phyloP scores from a whole-genome alignment of 2,329 filamentous ascomycete genomes.

The Biscogniauxia sp. region DNA sequence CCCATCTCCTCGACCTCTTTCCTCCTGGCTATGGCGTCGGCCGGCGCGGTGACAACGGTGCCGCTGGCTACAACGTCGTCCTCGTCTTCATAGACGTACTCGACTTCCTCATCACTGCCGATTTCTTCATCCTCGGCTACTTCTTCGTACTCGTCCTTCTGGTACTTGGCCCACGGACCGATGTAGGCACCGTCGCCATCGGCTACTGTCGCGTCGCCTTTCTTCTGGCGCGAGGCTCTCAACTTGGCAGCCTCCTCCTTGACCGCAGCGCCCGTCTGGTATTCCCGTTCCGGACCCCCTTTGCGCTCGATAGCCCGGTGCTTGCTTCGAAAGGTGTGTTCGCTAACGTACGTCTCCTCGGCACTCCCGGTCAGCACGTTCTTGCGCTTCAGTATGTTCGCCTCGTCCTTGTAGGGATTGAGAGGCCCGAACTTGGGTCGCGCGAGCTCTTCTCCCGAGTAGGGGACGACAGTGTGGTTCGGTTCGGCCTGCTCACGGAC shows the following conservation, averaged over 20 bases:
- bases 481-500: constrained; percentile 53
- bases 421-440: constrained; percentile 65
- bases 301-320: constrained; percentile 78
- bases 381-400: constrained; percentile 66
- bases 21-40: constrained; percentile 51
- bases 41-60: constrained; percentile 56
- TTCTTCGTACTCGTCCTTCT: constrained; percentile 68
- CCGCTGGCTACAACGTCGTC: constrained; percentile 63
- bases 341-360: constrained; percentile 84
- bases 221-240: constrained; percentile 75
- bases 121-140: constrained; percentile 73
- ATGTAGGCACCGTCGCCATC: constrained; percentile 88
- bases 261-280: constrained; percentile 51
- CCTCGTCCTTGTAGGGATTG: constrained; percentile 71
- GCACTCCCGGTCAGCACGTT: constrained; percentile 84
- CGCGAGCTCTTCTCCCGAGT: constrained; percentile 71
- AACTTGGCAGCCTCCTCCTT: constrained; percentile 71
- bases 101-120: constrained; percentile 75
- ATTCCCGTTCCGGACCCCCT: constrained; percentile 56
- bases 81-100: constrained; percentile 74
- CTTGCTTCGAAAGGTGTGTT: constrained; percentile 83
- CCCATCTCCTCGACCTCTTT: constrained; percentile 59
- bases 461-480: constrained; percentile 60
- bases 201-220: constrained; percentile 78
- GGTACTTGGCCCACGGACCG: constrained; percentile 90